A percentile compares a stretch with the other conserved stretches of the same genome.
Conservation (phyloP, 495 filamentous ascomycete genomes). For the Aspergillus ostianus region DNA sequence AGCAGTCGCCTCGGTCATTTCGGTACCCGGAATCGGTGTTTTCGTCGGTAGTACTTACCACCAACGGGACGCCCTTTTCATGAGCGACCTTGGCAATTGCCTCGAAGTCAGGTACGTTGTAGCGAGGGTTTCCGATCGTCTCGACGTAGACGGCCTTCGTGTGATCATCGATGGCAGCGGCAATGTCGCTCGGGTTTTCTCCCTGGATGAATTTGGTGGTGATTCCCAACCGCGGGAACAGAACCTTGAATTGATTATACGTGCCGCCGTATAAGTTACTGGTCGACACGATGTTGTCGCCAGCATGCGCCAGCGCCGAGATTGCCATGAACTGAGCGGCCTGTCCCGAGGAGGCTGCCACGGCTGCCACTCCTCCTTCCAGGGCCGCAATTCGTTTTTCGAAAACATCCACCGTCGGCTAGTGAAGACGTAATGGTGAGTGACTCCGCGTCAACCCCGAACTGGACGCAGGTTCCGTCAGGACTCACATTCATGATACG, state of each 20-base stretch:
- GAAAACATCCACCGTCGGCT: constrained; percentile 96
- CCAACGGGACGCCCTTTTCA: constrained; percentile 76
- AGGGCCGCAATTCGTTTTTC: constrained; percentile 96
- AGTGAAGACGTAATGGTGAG: constrained; percentile 3
- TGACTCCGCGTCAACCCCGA: neutral
- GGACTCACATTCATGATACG: constrained; percentile 84
- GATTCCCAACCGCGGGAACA: constrained; percentile 83
- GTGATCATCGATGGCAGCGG: constrained; percentile 84
- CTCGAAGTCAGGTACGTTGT: constrained; percentile 91
- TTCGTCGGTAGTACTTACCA: constrained; percentile 55
- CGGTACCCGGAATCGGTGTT: neutral
- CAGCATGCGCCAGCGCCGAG: constrained; percentile 73
- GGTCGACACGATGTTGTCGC: constrained; percentile 95
- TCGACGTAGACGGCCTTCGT: constrained; percentile 97
- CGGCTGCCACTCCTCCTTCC: constrained; percentile 88
- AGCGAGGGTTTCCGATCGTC: constrained; percentile 92
- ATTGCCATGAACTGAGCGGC: constrained; percentile 94
- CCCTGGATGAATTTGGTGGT: constrained; percentile 85
- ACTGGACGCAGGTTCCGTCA: neutral
- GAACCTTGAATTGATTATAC: constrained; percentile 97
- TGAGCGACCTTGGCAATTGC: constrained; percentile 78
- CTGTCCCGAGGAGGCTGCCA: constrained; percentile 89
- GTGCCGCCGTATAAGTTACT: constrained; percentile 95
- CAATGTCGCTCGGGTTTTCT: constrained; percentile 80
- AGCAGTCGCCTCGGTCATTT: neutral